Percentiles rank a stretch among this genome's conserved stretches.
phyloP scores from a whole-genome alignment of 768 basidiomycete species.

The Tulasnella sp. region DNA sequence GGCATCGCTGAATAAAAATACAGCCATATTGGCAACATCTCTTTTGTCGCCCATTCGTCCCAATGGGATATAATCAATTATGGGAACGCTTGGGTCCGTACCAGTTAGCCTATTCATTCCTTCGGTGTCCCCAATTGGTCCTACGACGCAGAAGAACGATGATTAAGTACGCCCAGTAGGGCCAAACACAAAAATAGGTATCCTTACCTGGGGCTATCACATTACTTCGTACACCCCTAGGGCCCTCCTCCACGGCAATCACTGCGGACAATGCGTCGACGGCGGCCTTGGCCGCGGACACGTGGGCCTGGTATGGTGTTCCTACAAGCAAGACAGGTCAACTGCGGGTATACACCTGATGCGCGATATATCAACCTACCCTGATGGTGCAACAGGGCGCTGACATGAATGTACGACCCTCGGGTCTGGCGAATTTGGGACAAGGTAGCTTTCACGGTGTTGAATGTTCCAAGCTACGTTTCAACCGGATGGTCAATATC shows the following conservation, averaged over 20 bases:
- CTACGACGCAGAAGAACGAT: conserved; percentile 23
- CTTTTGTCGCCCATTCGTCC: conserved; percentile 41
- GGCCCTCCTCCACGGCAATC: conserved; percentile 92
- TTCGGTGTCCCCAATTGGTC: conserved; percentile 80
- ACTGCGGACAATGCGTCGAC: conserved; percentile 87
- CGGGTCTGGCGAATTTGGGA: conserved; percentile 66
- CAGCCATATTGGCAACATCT: conserved; percentile 48
- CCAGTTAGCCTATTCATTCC: conserved; percentile 47
- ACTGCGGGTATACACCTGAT: not conserved
- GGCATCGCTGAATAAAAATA: conserved; percentile 51
- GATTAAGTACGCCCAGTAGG: no score
- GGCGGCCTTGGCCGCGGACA: conserved; percentile 92
- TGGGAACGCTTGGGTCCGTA: conserved; percentile 38
- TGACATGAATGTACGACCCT: conserved; percentile 88
- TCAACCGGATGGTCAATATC: not conserved
- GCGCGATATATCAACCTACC: conserved; percentile 50
- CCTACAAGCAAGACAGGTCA: conserved; percentile 48
- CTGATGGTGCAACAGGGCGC: conserved; percentile 83
- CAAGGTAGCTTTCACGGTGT: conserved; percentile 92
- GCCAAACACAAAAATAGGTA: not conserved
- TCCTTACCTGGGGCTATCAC: conserved; percentile 68
- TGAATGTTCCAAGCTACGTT: conserved; percentile 81
- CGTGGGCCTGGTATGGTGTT: conserved; percentile 87
- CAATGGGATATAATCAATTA: conserved; percentile 37
- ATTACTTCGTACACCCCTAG: conserved; percentile 89